Evolutionary conservation across 805 yeast genomes (phyloP), one percentile per base, ranked within the genome.

Genomic region (Candida berthetii): DNA sequence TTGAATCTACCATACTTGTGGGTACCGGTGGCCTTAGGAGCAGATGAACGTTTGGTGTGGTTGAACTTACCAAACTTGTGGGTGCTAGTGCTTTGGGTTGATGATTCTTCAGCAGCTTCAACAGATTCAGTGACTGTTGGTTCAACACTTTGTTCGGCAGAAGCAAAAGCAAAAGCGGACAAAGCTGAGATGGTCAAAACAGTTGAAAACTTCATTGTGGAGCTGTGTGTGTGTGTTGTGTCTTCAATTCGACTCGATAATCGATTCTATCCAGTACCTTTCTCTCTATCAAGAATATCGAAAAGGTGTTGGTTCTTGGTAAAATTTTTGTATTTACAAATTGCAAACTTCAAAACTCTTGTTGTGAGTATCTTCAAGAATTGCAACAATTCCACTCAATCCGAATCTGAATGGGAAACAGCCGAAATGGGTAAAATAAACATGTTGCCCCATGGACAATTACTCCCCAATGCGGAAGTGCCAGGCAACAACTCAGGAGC

Each of bases 51-150:
- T 16, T 33, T 16, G 42, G 78, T 73, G 60, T 74, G 69, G 66
- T 75, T 66, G 50, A 74, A 74, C 54, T 68, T 64, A 41, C 80
- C 80, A 48, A 62, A 65, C 45, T 60, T 69, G 66, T 76, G 80
- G 36, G 82, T 77, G 43, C 71, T 69, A 41, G 71, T 3, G 76
- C 44, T 69, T 59, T n/a, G 40, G 19, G 61, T 42, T 19, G 54
- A 47, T 52, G 62, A 58, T 56, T 60, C 62, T 38, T 41, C 49
- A 13, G 46, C 46, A 38, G 50, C 50, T 31, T 52, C 46, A 19
- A 50, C 50, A 31, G 7, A 15, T 29, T 22, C 25, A 29, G 32
- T 29, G 7, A 29, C 11, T 7, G 32, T 29, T 29, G 32, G 25
- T 7, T 7, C 25, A 7, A 9, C 8, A 9, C 9, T 9, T 22